These are phyloP conservation scores for Lophium mytilinum DNA, from an alignment of 495 filamentous ascomycete species.

Conservation along the genomic window DNA sequence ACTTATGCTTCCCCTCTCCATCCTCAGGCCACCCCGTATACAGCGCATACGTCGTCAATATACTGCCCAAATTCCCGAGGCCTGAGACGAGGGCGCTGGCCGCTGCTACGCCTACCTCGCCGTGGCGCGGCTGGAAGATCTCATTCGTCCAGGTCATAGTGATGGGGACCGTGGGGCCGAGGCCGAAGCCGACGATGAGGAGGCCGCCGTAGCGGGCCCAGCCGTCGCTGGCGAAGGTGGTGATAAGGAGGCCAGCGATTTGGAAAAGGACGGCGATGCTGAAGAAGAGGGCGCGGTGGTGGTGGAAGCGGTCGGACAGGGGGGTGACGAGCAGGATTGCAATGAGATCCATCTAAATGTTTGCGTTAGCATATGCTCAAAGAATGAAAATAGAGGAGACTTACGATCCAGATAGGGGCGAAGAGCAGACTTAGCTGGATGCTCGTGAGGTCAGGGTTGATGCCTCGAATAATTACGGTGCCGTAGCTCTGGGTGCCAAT, in stretches of 20 bases:
- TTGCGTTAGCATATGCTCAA: neutral
- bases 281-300: constrained; percentile 77
- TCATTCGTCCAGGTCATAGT: constrained; percentile 91
- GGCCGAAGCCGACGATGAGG: constrained; percentile 83
- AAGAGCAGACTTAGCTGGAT: constrained; percentile 74
- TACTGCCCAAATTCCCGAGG: constrained; percentile 74
- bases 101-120: constrained; percentile 87
- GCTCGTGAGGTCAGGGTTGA: constrained; percentile 61
- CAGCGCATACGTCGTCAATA: constrained; percentile 81
- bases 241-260: constrained; percentile 71
- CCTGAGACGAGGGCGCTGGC: constrained; percentile 80
- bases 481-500: constrained; percentile 83
- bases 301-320: constrained; percentile 79
- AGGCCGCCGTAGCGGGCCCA: constrained; percentile 86
- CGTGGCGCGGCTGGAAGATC: constrained; percentile 81
- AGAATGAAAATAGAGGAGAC: constrained; percentile 23
- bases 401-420: constrained; percentile 85
- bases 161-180: constrained; percentile 85
- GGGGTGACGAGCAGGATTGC: constrained; percentile 82
- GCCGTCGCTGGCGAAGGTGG: constrained; percentile 59
- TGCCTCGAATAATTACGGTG: constrained; percentile 74
- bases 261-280: constrained; percentile 63
- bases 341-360: constrained; percentile 65
- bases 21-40: constrained; percentile 81
- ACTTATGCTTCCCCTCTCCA: constrained; percentile 60